Percentiles rank a stretch among this genome's conserved stretches.
phyloP scores from a whole-genome alignment of 768 basidiomycete species.

The Termitomyces sp. region DNA sequence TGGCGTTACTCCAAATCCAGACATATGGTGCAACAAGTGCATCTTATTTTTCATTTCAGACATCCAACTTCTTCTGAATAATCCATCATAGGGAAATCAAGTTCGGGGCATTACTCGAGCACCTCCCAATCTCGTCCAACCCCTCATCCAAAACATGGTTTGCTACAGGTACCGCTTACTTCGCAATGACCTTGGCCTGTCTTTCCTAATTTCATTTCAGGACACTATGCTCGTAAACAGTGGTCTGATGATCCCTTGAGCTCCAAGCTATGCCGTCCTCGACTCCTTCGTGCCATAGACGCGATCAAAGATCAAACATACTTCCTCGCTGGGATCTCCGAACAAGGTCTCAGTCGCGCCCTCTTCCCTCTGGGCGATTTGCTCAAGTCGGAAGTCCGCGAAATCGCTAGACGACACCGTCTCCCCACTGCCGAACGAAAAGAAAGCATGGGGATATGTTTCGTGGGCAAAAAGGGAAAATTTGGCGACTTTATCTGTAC shows the following conservation, averaged over 20 bases:
- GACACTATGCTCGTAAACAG: constrained; percentile 82
- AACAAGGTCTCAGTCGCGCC: neutral
- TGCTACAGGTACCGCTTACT: constrained; percentile 63
- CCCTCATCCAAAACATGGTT: constrained; percentile 52
- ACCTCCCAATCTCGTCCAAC: constrained; percentile 36
- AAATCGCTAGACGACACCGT: constrained; percentile 46
- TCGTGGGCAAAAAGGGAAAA: constrained; percentile 77
- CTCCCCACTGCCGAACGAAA: constrained; percentile 38
- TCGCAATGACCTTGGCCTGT: neutral
- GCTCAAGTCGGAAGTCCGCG: constrained; percentile 42
- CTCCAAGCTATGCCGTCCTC: constrained; percentile 34
- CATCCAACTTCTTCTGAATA: neutral
- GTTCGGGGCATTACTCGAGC: constrained; percentile 57
- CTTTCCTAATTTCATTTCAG: constrained; percentile 31
- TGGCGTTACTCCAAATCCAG: constrained; percentile 89
- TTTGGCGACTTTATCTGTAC: constrained; percentile 76
- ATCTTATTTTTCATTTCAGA: neutral
- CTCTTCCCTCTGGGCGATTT: constrained; percentile 38
- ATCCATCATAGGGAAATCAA: constrained; percentile 3
- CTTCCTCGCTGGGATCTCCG: constrained; percentile 37
- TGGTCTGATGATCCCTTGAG: constrained; percentile 33
- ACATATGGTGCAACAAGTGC: constrained; percentile 88
- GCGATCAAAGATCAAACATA: constrained; percentile 86
- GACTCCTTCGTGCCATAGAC: constrained; percentile 57
- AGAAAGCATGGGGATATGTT: constrained; percentile 95